Conservation (phyloP, 2,329 filamentous ascomycete genomes). For the Tolypocladium amazonense region DNA sequence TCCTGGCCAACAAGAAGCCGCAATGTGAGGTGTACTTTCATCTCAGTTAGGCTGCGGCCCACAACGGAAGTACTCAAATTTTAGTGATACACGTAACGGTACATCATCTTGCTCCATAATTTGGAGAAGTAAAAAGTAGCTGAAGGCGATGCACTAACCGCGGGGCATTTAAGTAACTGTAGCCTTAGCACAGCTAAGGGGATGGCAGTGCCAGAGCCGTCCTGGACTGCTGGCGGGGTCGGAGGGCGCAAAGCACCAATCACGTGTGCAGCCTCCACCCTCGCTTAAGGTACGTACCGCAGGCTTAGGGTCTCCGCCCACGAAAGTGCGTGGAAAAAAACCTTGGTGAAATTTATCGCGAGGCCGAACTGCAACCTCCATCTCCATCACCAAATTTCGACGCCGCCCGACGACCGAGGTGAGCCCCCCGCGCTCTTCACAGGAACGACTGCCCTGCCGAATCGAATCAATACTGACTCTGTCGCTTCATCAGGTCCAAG, state of each 20-base stretch:
- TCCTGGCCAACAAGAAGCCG: no score
- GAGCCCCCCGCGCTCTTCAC: conserved; percentile 6
- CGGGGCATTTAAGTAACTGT: no score
- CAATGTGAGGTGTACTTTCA: no score
- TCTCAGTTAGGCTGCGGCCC: no score
- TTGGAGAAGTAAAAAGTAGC: no score
- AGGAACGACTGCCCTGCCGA: neutral
- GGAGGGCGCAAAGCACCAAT: neutral
- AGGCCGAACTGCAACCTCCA: conserved; percentile 17
- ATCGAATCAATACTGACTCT: neutral
- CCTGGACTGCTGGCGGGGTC: neutral
- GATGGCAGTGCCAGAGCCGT: neutral
- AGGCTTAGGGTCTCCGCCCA: conserved; percentile 30
- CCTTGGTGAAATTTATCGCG: conserved; percentile 25
- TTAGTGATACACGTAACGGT: no score
- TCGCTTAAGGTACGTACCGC: conserved; percentile 19
- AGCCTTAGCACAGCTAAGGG: no score
- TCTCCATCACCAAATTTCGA: conserved; percentile 25
- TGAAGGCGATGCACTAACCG: no score
- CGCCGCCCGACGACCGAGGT: conserved; percentile 31
- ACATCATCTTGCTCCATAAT: no score
- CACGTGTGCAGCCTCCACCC: conserved; percentile 8
- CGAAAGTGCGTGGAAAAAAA: conserved; percentile 24
- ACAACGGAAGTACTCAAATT: no score
- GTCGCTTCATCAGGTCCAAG: conserved; percentile 19